A percentile compares a stretch with the other conserved stretches of the same genome.
These are phyloP conservation scores for Scheffersomyces spartinae DNA, from an alignment of 805 yeast species.

Conservation along the genomic window DNA sequence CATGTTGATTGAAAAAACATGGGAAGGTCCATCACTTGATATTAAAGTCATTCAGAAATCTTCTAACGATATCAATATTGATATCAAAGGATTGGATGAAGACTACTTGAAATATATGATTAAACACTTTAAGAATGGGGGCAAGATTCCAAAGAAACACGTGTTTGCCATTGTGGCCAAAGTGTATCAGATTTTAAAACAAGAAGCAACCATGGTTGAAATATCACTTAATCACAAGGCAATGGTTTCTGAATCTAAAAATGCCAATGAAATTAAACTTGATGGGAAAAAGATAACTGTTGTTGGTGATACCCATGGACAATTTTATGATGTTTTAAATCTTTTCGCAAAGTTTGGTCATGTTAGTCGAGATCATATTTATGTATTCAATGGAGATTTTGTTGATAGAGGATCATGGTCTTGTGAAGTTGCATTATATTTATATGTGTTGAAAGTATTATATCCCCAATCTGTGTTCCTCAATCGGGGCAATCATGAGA, in stretches of 20 bases:
- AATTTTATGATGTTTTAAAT: slow-evolving; percentile 79
- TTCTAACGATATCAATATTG: slow-evolving; percentile 14
- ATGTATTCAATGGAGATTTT: slow-evolving; percentile 91
- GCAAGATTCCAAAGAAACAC: slow-evolving; percentile 66
- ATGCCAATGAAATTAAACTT: slow-evolving; percentile 6
- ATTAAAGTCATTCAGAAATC: slow-evolving; percentile 20
- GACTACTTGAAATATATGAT: slow-evolving; percentile 58
- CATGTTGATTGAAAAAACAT: slow-evolving; percentile 38
- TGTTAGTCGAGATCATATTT: slow-evolving; percentile 56
- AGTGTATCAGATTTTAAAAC: slow-evolving; percentile 49
- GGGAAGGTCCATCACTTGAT: slow-evolving; percentile 47
- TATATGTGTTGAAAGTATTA: slow-evolving; percentile 65
- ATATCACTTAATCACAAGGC: slow-evolving; percentile 20
- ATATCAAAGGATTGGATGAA: slow-evolving; percentile 31
- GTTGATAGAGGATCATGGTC: slow-evolving; percentile 99
- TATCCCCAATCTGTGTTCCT: slow-evolving; percentile 62
- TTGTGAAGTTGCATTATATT: slow-evolving; percentile 80
- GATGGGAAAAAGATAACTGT: slow-evolving; percentile 52
- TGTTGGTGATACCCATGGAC: slow-evolving; percentile 98
- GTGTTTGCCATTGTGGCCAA: slow-evolving; percentile 72
- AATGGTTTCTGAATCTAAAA: slow-evolving; percentile 9
- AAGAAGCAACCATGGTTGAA: slow-evolving; percentile 72
- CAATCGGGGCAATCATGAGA: slow-evolving; percentile 95
- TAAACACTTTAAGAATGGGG: slow-evolving; percentile 60
- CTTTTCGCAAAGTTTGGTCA: slow-evolving; percentile 66